Evolutionary conservation across 306 rosid genomes (phyloP).

Genomic region (Trifolium subterraneum): DNA sequence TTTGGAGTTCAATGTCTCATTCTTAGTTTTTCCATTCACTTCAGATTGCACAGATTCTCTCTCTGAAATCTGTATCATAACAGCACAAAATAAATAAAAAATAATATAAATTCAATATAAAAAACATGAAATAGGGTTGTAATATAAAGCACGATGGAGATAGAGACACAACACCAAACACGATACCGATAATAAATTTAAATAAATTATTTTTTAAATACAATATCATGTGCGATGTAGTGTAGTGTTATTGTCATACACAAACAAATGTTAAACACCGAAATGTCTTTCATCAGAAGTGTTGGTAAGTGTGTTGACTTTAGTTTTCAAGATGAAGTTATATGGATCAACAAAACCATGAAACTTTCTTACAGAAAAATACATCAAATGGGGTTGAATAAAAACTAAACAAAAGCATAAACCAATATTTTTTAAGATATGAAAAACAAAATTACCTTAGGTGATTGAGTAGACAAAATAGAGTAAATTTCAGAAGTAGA

Average conservation of each 20-base stretch:
- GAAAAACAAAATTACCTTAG: not conserved
- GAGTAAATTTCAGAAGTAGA: not conserved
- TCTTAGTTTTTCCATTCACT: not conserved
- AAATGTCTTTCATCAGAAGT: no score
- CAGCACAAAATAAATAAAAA: not conserved
- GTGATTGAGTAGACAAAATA: not conserved
- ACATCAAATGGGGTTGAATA: not conserved
- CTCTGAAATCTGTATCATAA: not conserved
- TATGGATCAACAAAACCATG: not conserved
- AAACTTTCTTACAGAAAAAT: not conserved
- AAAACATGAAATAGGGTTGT: not conserved
- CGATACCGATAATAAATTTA: no score
- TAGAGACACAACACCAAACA: no score
- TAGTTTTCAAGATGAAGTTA: no score
- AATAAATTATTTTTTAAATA: no score
- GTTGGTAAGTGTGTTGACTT: no score
- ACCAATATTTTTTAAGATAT: not conserved
- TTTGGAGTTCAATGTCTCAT: not conserved
- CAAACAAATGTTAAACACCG: not conserved
- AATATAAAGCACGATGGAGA: no score
- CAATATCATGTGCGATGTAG: no score
- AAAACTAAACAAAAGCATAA: not conserved
- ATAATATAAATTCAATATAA: not conserved
- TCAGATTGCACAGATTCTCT: not conserved
- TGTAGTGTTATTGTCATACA: no score